Evolutionary conservation across 2,329 filamentous ascomycete genomes (phyloP).

Genomic region (Aspergillus niger): DNA sequence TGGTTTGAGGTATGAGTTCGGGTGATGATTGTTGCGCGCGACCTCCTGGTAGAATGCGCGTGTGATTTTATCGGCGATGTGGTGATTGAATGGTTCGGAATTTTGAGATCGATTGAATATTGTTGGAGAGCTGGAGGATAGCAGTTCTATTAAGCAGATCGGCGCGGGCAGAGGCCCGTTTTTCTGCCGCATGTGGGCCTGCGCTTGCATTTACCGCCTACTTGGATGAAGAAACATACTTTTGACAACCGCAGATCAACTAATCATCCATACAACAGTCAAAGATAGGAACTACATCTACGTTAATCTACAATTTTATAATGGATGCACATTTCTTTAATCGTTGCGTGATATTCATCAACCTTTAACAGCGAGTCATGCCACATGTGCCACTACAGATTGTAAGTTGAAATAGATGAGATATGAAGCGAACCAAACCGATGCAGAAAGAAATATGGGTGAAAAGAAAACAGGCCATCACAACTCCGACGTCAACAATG

Average conservation of each 20-base stretch:
- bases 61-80: not conserved
- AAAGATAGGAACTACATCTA: not conserved
- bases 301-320: not conserved
- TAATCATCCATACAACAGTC: not conserved
- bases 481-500: conserved; percentile 40
- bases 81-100: not conserved
- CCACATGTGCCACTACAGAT: conserved; percentile 35
- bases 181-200: conserved; percentile 9
- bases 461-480: conserved; percentile 30
- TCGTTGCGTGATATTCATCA: conserved; percentile 25
- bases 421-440: conserved; percentile 26
- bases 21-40: not conserved
- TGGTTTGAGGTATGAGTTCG: not conserved
- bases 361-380: conserved; percentile 33
- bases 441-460: conserved; percentile 29
- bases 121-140: not conserved
- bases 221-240: not conserved
- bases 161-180: not conserved
- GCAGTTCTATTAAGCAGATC: not conserved
- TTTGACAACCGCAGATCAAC: not conserved
- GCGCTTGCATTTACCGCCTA: not conserved
- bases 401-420: conserved; percentile 30
- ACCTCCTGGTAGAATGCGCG: not conserved
- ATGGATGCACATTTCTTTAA: not conserved
- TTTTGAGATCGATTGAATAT: not conserved